These are phyloP conservation scores for Citrus australasica DNA, from an alignment of 345 rosid species.

Conservation along the genomic window DNA sequence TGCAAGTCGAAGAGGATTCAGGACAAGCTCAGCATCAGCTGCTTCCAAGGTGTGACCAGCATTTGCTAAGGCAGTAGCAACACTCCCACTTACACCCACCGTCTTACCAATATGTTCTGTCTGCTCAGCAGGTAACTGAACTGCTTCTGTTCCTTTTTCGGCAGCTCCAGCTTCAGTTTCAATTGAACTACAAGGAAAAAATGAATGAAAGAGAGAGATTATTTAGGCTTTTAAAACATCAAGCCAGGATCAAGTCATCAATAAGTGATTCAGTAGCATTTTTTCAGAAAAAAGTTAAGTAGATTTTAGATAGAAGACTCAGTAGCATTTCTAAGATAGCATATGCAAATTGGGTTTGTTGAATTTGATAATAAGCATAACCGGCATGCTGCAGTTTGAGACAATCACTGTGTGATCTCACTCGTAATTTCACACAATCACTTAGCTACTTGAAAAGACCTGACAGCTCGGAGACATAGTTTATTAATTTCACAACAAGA, in stretches of 20 bases:
- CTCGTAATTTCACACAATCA: background rate
- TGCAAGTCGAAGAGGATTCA: slow-evolving; percentile 90
- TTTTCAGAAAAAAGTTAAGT: background rate
- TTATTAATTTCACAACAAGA: background rate
- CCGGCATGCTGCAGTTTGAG: background rate
- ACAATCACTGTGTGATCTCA: background rate
- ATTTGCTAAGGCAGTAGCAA: slow-evolving; percentile 58
- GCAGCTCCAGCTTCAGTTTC: slow-evolving; percentile 55
- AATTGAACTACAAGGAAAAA: slow-evolving; percentile 43
- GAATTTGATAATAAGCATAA: background rate
- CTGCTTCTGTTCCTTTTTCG: slow-evolving; percentile 39
- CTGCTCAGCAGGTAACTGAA: slow-evolving; percentile 39
- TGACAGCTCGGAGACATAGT: background rate
- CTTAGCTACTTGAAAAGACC: background rate
- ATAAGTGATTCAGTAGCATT: background rate
- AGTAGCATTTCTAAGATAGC: background rate
- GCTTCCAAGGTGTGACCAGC: slow-evolving; percentile 86
- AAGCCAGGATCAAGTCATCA: background rate
- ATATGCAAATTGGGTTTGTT: background rate
- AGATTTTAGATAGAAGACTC: background rate
- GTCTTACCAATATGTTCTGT: slow-evolving; percentile 40
- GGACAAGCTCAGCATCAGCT: slow-evolving; percentile 80
- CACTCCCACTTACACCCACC: slow-evolving; percentile 28
- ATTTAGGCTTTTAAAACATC: background rate
- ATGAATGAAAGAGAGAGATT: background rate